Evolutionary conservation across 768 basidiomycete species (phyloP), one percentile per base, ranked within the genome.

Genomic region (Pleurotus salmoneostramineus): DNA sequence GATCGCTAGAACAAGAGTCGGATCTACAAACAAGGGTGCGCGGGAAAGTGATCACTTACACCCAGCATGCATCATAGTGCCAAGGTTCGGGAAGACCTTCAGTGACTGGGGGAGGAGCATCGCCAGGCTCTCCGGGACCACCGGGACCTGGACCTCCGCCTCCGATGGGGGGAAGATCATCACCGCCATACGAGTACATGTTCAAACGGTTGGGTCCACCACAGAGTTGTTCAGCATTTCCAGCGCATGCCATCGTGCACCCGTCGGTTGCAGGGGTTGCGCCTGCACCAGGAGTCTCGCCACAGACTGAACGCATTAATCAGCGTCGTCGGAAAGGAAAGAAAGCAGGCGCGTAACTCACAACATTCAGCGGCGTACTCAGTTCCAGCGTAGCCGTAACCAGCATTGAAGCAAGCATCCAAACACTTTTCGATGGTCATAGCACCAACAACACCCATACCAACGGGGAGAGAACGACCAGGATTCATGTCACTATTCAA

Each of bases 371-470:
- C 51, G 32, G 50, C 36, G 34, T 58, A 83, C 66, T 84, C 83
- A 5, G 80, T 71, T 4, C 84, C 84, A 7, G 83, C 82, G 50
- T 75, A 78, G 33, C 75, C 63, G 63, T 70, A 83, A 3, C 63
- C 65, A 31, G 54, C 34, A 2, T 60, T 47, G 1, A 32, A 42
- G 56, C 68, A 69, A 14, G 51, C 37, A 1, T 60, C 56, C 8
- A 66, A 65, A 36, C 56, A 57, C 11, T 36, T 48, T 36, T 57
- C 46, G 33, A 57, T 48, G 8, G 56, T 49, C 45, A 57, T 48
- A 0, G 46, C n/a, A 21, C 56, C 56, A 10, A 32, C 15, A 14
- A 57, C 56, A 7, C 14, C n/a, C 34, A 47, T 49, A 14, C 14
- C 46, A 17, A 48, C 37, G 15, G 48, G 46, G 32, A 57, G 56